Base-by-base conservation (phyloP, 2,329 filamentous ascomycete species). In the Beauveria australis region DNA sequence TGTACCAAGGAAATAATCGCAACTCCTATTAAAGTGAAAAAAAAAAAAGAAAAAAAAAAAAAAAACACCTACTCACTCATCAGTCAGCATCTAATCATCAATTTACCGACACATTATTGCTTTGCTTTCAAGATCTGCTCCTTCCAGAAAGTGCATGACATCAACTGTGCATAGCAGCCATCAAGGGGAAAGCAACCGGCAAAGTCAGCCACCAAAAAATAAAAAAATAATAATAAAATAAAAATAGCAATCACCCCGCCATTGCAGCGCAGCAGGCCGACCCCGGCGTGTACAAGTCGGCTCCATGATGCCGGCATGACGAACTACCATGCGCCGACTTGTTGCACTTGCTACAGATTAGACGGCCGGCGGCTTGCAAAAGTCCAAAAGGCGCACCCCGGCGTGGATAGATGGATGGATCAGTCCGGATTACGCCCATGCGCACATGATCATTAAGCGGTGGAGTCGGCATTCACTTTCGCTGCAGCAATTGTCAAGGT, bases 401-500 rank as follows among this genome's bases (percentile, higher is more conserved):
- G 58, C 58, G 58, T 60, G 51, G 16, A 28, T 48, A 14, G 33
- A 48, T 60, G 53, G 58, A 53, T 43, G 9, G 55, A 48, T 49
- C 30, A 58, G 46, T 59, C 58, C 49, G 40, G 58, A 53, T 54
- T 49, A 51, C 49, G 51, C 49, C 43, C 26, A 28, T 28, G 49
- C 49, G 40, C 60, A 57, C 60, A 57, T 61, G 60, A 61, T 61
- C 60, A 48, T 43, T 56, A 51, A 51, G 6, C 8, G 28, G 54
- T 54, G 61, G 55, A 55, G 54, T 43, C 55, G 61, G 56, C 55
- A 58, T 59, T 41, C 44, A 53, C 41, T 51, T 53, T 33, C 37
- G 40, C 51, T 60, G 53, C 51, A 62, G n/a, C 44, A 58, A 53
- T 62, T 63, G 60, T 60, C 30, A 48, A 57, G 51, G 40, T 53